phyloP scores from a whole-genome alignment of 2,329 filamentous ascomycete genomes.

The Pseudocercospora musae region DNA sequence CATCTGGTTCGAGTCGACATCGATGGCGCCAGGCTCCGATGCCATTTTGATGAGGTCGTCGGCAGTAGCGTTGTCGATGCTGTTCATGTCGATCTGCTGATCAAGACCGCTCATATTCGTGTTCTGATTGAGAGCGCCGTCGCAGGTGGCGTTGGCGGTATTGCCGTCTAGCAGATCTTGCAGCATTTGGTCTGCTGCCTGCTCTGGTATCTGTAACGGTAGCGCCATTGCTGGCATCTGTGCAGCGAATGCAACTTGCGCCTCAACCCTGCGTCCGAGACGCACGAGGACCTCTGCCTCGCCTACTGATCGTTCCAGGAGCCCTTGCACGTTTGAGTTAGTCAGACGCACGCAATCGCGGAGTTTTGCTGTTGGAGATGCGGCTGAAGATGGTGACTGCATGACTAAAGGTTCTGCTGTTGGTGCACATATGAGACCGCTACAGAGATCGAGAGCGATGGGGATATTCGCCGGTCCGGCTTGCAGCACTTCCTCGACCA shows the following conservation, averaged over 20 bases:
- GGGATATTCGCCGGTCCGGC: constrained; percentile 58
- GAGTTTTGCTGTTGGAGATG: constrained; percentile 38
- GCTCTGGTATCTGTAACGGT: constrained; percentile 25
- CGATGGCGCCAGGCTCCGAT: constrained; percentile 25
- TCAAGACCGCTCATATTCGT: constrained; percentile 23
- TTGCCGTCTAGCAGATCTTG: constrained; percentile 30
- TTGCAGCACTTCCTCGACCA: constrained; percentile 65
- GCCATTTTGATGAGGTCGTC: constrained; percentile 26
- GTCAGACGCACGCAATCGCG: constrained; percentile 44
- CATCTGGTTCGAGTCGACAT: constrained; percentile 20
- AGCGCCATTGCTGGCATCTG: constrained; percentile 47
- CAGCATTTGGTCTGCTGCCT: constrained; percentile 33
- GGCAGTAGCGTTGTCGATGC: constrained; percentile 15
- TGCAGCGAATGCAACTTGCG: constrained; percentile 54
- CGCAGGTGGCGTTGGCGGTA: constrained; percentile 14
- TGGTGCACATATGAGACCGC: constrained; percentile 67
- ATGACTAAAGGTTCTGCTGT: constrained; percentile 34
- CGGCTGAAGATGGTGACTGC: constrained; percentile 28
- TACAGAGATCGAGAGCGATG: constrained; percentile 66
- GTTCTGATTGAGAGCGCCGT: constrained; percentile 14
- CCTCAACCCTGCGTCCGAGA: constrained; percentile 32
- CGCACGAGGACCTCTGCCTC: constrained; percentile 49
- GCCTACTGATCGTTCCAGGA: constrained; percentile 57
- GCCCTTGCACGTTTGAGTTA: constrained; percentile 50
- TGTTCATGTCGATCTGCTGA: constrained; percentile 16